phyloP scores from a whole-genome alignment of 2,329 filamentous ascomycete genomes.

The Ciborinia camelliae region DNA sequence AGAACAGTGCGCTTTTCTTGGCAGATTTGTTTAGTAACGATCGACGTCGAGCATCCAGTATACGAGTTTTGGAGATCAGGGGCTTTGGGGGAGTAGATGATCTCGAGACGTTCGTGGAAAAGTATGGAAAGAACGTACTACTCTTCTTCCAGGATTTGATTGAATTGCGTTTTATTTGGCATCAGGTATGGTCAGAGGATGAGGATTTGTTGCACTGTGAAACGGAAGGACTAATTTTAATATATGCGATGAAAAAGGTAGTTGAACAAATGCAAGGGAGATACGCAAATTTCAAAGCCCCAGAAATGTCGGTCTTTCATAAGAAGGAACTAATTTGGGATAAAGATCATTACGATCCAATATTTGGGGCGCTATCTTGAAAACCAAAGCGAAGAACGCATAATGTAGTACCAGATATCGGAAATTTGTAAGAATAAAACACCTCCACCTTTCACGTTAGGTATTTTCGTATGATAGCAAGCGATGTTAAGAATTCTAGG shows the following conservation, averaged over 20 bases:
- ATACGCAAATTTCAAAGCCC: neutral
- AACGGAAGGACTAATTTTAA: accelerated
- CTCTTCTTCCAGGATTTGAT: neutral
- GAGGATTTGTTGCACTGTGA: neutral
- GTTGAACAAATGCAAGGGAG: neutral
- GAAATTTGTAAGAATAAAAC: neutral
- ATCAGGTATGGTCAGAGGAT: neutral
- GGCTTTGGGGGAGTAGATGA: neutral
- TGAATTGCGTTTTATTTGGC: neutral
- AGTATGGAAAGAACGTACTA: neutral
- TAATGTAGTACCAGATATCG: too few species aligned
- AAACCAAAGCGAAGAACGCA: too few species aligned
- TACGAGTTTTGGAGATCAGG: neutral
- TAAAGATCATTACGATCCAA: too few species aligned
- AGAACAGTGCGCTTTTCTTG: neutral
- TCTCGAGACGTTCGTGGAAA: neutral
- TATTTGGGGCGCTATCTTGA: too few species aligned
- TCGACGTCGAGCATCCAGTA: neutral
- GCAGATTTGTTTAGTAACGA: neutral
- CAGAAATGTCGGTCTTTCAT: neutral
- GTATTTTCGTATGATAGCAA: neutral
- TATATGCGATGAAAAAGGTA: neutral
- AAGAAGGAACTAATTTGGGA: neutral
- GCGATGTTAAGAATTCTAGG: neutral
- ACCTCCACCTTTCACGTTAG: neutral